Evolutionary conservation across 257 asterid genomes (phyloP).

Genomic region (Scutellaria galericulata): DNA sequence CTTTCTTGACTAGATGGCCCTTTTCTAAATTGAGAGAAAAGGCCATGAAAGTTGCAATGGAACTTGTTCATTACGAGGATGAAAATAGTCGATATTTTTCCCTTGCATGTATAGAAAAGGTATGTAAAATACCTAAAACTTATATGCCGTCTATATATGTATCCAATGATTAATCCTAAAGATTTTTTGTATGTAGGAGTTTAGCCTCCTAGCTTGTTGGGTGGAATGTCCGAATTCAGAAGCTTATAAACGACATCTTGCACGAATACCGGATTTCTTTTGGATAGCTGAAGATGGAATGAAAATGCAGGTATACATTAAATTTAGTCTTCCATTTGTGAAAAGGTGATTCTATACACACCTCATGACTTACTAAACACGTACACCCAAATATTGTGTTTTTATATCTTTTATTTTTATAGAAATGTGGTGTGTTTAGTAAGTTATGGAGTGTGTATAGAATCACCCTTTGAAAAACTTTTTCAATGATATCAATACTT

Average conservation of each 20-base stretch:
- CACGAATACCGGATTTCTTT: slow-evolving; percentile 59
- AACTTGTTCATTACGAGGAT: slow-evolving; percentile 63
- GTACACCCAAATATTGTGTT: no score
- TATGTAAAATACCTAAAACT: neutral
- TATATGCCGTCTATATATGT: neutral
- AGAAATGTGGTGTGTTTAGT: no score
- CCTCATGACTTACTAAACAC: no score
- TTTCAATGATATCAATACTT: no score
- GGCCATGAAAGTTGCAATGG: slow-evolving; percentile 49
- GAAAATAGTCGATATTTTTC: slow-evolving; percentile 53
- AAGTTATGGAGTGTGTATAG: no score
- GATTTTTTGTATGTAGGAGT: slow-evolving; percentile 32
- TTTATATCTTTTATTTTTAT: no score
- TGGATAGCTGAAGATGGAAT: slow-evolving; percentile 81
- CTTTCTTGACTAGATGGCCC: slow-evolving; percentile 54
- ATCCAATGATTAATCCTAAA: neutral
- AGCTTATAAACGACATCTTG: slow-evolving; percentile 53
- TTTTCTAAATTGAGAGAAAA: slow-evolving; percentile 49
- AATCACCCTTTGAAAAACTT: no score
- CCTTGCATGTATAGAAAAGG: slow-evolving; percentile 61
- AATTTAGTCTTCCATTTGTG: no score
- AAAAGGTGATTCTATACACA: no score
- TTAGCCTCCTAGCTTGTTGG: slow-evolving; percentile 67
- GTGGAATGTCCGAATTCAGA: slow-evolving; percentile 67
- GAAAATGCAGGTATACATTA: slow-evolving; percentile 56